Evolutionary conservation across 495 filamentous ascomycete species (phyloP).

Genomic region (Penicillium arizonense): DNA sequence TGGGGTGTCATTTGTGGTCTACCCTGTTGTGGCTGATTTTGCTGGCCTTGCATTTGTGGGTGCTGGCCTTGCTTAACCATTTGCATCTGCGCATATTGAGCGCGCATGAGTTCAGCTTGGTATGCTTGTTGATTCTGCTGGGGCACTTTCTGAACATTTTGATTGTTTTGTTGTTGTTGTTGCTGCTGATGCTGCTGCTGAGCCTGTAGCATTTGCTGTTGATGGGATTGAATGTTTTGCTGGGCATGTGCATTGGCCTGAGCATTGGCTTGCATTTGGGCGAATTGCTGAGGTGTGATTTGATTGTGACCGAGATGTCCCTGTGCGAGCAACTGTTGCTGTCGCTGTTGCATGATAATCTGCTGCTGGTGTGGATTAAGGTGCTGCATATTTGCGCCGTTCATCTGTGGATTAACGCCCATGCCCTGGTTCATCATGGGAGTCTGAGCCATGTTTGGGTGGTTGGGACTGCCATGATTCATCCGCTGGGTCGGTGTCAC

Average conservation of each 20-base stretch:
- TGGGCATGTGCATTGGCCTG: slow-evolving; percentile 51
- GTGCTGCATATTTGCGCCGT: slow-evolving; percentile 17
- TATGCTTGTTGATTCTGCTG: slow-evolving; percentile 47
- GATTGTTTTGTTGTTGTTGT: slow-evolving; percentile 37
- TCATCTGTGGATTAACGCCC: slow-evolving; percentile 44
- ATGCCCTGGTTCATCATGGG: slow-evolving; percentile 57
- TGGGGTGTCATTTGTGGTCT: slow-evolving; percentile 35
- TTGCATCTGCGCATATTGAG: slow-evolving; percentile 42
- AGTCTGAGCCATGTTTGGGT: slow-evolving; percentile 55
- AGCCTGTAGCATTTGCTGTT: slow-evolving; percentile 40
- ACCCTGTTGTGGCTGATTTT: slow-evolving; percentile 34
- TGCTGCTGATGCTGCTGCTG: slow-evolving; percentile 55
- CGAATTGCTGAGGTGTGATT: slow-evolving; percentile 47
- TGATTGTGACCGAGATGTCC: slow-evolving; percentile 42
- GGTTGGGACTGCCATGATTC: slow-evolving; percentile 66
- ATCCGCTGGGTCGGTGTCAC: slow-evolving; percentile 71
- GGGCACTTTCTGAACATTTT: slow-evolving; percentile 35
- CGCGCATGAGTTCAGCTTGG: slow-evolving; percentile 42
- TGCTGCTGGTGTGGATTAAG: slow-evolving; percentile 46
- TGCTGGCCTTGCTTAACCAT: slow-evolving; percentile 40
- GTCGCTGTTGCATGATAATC: slow-evolving; percentile 46
- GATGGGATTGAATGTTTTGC: slow-evolving; percentile 51
- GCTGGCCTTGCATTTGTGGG: slow-evolving; percentile 30
- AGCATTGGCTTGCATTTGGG: slow-evolving; percentile 42
- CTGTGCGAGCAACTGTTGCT: slow-evolving; percentile 50